Evolutionary conservation across 2,329 filamentous ascomycete genomes (phyloP).

Genomic region (Trichoderma pleuroti): DNA sequence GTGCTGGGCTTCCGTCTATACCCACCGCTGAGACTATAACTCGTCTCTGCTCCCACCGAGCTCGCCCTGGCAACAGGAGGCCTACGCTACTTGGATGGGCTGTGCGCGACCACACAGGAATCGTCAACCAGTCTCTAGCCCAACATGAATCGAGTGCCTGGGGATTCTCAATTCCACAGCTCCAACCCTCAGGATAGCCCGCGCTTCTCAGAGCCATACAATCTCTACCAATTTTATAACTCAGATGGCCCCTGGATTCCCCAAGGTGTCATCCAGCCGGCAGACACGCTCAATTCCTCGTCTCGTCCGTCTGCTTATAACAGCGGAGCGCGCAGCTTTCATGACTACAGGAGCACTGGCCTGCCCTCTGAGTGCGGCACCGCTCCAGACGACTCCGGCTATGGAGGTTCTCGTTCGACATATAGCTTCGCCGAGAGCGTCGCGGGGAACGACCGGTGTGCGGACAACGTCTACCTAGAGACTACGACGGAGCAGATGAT

Average conservation of each 20-base stretch:
- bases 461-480: slow-evolving; percentile 32
- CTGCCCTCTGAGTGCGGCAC: slow-evolving; percentile 42
- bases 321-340: slow-evolving; percentile 18
- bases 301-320: slow-evolving; percentile 17
- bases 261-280: slow-evolving; percentile 19
- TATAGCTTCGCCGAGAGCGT: slow-evolving; percentile 41
- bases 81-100: background rate
- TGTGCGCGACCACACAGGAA: background rate
- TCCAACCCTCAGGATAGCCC: background rate
- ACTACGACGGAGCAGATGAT: slow-evolving; percentile 34
- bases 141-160: background rate
- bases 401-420: slow-evolving; percentile 40
- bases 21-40: background rate
- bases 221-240: slow-evolving; percentile 35
- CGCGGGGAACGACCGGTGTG: slow-evolving; percentile 41
- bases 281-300: slow-evolving; percentile 17
- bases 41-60: background rate
- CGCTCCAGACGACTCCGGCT: slow-evolving; percentile 44
- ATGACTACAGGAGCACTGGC: slow-evolving; percentile 26
- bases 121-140: background rate
- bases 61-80: background rate
- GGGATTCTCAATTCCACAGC: background rate
- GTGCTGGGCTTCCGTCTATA: background rate
- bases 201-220: slow-evolving; percentile 22
- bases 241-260: slow-evolving; percentile 45